A percentile compares a stretch with the other conserved stretches of the same genome.
Evolutionary conservation across 78 protist genomes (phyloP).

Genomic region (Guillardia theta): DNA sequence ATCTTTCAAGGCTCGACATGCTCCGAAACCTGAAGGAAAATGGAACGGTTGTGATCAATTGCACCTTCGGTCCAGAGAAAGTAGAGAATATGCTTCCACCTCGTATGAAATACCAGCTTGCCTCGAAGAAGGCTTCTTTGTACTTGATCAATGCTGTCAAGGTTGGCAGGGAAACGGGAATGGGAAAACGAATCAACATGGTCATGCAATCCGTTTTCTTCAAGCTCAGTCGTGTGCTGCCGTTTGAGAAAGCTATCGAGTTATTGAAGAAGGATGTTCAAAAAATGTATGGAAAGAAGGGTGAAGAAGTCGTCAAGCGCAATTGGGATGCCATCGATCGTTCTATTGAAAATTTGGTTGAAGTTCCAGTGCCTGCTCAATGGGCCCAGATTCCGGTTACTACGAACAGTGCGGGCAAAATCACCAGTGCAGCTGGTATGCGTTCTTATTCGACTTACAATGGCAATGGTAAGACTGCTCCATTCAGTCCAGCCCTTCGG

Average conservation of each 20-base stretch:
- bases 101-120: slow-evolving; percentile 37
- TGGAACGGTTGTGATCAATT: slow-evolving; percentile 65
- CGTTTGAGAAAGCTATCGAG: slow-evolving; percentile 67
- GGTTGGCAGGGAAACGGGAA: slow-evolving; percentile 52
- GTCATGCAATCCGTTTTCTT: slow-evolving; percentile 78
- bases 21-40: neutral
- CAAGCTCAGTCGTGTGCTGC: slow-evolving; percentile 65
- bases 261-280: slow-evolving; percentile 58
- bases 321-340: slow-evolving; percentile 63
- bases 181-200: slow-evolving; percentile 65
- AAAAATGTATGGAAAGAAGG: slow-evolving; percentile 59
- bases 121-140: slow-evolving; percentile 51
- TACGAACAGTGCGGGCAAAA: neutral
- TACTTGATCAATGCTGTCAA: slow-evolving; percentile 68
- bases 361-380: neutral
- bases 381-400: slow-evolving; percentile 27
- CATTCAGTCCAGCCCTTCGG: no score
- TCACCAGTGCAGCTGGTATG: no score
- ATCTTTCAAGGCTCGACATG: slow-evolving; percentile 56
- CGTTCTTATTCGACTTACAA: no score
- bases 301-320: slow-evolving; percentile 60
- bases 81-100: slow-evolving; percentile 56
- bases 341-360: neutral
- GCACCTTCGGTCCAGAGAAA: slow-evolving; percentile 47
- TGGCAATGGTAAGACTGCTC: no score